phyloP scores from a whole-genome alignment of 805 yeast genomes.

The Metschnikowia shivogae region DNA sequence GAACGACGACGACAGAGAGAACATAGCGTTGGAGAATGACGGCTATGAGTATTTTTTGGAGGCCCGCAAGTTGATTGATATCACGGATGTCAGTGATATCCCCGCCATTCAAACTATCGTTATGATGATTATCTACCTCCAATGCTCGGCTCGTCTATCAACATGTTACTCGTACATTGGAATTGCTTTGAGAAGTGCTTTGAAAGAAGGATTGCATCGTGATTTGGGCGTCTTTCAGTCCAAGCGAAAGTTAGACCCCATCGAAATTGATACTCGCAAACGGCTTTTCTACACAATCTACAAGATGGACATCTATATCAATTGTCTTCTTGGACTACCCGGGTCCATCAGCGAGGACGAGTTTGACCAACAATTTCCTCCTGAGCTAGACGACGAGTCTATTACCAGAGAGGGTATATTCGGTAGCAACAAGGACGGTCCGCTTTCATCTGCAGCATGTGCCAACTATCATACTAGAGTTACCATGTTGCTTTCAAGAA shows the following conservation, averaged over 20 bases:
- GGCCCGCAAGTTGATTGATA: slow-evolving; percentile 74
- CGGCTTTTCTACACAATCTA: slow-evolving; percentile 85
- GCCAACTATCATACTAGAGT: slow-evolving; percentile 82
- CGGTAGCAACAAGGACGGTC: slow-evolving; percentile 43
- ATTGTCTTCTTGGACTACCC: slow-evolving; percentile 83
- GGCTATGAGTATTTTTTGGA: slow-evolving; percentile 78
- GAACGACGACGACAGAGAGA: slow-evolving; percentile 10
- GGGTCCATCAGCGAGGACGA: slow-evolving; percentile 71
- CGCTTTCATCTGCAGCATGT: slow-evolving; percentile 67
- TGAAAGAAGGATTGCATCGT: slow-evolving; percentile 80
- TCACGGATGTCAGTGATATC: slow-evolving; percentile 78
- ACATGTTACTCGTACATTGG: slow-evolving; percentile 90
- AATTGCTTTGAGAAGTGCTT: slow-evolving; percentile 75
- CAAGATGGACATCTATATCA: slow-evolving; percentile 86
- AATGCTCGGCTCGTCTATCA: slow-evolving; percentile 81
- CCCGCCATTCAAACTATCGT: slow-evolving; percentile 82
- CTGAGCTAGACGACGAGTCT: slow-evolving; percentile 82
- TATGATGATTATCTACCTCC: slow-evolving; percentile 79
- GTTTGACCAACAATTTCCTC: slow-evolving; percentile 82
- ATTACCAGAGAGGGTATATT: slow-evolving; percentile 63
- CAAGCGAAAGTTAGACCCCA: slow-evolving; percentile 58
- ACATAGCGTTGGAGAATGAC: slow-evolving; percentile 57
- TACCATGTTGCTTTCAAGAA: slow-evolving; percentile 64
- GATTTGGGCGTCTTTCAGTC: slow-evolving; percentile 50
- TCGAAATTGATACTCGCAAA: slow-evolving; percentile 79